A percentile compares a stretch with the other conserved stretches of the same genome.
phyloP scores from a whole-genome alignment of 305 asterid genomes.

The Fraxinus dipetala region DNA sequence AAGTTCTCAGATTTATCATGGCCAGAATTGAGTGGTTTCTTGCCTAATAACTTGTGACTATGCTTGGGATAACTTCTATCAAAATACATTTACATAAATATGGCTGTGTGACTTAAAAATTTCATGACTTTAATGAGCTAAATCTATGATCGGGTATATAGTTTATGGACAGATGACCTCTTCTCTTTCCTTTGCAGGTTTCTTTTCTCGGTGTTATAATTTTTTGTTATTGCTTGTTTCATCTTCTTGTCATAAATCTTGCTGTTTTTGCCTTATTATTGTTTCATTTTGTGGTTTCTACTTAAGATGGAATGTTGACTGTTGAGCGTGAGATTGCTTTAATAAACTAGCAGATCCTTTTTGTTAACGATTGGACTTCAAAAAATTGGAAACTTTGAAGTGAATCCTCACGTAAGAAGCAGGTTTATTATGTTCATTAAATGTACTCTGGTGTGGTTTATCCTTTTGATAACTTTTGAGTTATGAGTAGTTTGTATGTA shows the following conservation, averaged over 20 bases:
- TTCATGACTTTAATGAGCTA: background rate
- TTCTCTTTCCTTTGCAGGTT: background rate
- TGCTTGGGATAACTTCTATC: background rate
- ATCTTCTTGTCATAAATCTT: background rate
- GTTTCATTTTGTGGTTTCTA: background rate
- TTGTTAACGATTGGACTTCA: background rate
- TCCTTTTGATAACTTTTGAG: background rate
- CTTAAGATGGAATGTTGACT: background rate
- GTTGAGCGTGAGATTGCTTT: background rate
- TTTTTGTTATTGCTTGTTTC: background rate
- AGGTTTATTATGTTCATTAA: background rate
- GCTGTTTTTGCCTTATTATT: background rate
- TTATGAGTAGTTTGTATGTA: background rate
- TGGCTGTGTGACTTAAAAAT: background rate
- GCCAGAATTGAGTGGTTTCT: background rate
- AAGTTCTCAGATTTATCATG: background rate
- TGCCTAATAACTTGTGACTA: background rate
- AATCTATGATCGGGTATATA: background rate
- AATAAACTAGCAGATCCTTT: background rate
- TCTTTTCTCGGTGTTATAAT: background rate
- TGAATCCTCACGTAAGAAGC: background rate
- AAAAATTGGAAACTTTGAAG: background rate
- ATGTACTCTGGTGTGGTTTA: background rate
- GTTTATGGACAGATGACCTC: background rate
- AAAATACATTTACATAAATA: background rate